Evolutionary conservation across 495 filamentous ascomycete genomes (phyloP), one percentile per base, ranked within the genome.

Genomic region (Neurospora sp.): DNA sequence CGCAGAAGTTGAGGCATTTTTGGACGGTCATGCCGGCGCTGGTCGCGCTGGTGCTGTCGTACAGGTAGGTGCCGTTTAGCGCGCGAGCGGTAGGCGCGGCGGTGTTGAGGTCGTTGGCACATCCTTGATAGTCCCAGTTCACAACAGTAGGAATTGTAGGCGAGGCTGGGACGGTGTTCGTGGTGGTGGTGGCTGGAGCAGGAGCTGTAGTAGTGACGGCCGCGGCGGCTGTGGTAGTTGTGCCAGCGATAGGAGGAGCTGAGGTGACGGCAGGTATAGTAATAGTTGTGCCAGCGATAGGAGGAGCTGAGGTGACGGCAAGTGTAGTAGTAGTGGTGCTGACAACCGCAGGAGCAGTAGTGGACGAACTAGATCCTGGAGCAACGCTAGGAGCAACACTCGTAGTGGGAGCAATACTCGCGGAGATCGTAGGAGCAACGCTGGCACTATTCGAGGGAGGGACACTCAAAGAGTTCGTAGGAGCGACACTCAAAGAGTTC

Each of bases 101-200:
- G 6, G 81, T 74, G 14, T 73, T 80, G 69, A 77, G 78, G 77
- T 91, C 87, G 37, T 73, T 79, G 48, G 77, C 86, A 75, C 88
- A 89, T 48, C 86, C 87, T 27, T 81, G 71, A 76, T 88, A 89
- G 39, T 68, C 37, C 74, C 74, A 75, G 27, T 53, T 37, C n/a
- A 31, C 75, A 69, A 70, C 74, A 77, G 72, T 78, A 73, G 70
- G 75, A 75, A 73, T 75, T 72, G 72, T 76, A 75, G 38, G 76
- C 72, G 6, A 74, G 74, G 71, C 79, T 74, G 68, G 71, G 77
- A 69, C 79, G 74, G 59, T 75, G 27, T 31, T 48, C 38, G 72
- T 61, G 9, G 72, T 39, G 42, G n/a, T 71, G 16, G 44, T 59
- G 38, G 44, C 44, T 41, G 10, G 69, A 69, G 18, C 18, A 37